Percentiles rank a stretch among this genome's conserved stretches.
These are phyloP conservation scores for Adansonia grandidieri DNA, from an alignment of 441 rosid species.

Conservation along the genomic window DNA sequence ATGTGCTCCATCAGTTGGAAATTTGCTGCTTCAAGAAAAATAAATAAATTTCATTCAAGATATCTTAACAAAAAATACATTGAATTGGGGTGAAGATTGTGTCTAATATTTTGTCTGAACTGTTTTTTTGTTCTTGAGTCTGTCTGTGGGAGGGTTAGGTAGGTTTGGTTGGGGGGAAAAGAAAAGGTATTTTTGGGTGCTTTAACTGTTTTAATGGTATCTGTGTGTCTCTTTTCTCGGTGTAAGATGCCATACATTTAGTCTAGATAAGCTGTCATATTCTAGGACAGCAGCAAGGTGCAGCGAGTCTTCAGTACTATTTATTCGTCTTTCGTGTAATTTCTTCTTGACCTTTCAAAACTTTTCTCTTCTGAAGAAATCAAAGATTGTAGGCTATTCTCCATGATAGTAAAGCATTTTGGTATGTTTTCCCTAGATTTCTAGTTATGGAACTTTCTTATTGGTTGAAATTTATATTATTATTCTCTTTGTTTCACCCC, in stretches of 20 bases:
- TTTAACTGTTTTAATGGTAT: slow-evolving; percentile 15
- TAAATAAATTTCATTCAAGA: not conserved
- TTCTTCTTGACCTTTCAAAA: not conserved
- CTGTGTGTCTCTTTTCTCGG: not conserved
- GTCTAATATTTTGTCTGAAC: slow-evolving; percentile 2
- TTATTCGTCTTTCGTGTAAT: not conserved
- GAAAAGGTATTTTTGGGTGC: not conserved
- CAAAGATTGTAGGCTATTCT: slow-evolving; percentile 8
- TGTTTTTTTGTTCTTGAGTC: not conserved
- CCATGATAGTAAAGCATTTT: not conserved
- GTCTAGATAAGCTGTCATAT: slow-evolving; percentile 1
- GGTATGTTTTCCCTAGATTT: not conserved
- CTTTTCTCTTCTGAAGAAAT: not conserved
- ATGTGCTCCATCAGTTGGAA: not conserved
- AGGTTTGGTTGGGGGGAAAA: not conserved
- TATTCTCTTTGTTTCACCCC: not conserved
- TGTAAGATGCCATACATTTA: not conserved
- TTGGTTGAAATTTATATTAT: not conserved
- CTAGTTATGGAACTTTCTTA: not conserved
- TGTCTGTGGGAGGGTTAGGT: not conserved
- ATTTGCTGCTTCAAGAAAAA: not conserved
- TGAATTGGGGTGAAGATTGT: not conserved
- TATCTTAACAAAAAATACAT: not conserved
- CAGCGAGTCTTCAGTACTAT: slow-evolving; percentile 8
- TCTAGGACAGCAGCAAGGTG: not conserved